Base-by-base conservation (phyloP, 306 rosid species). In the Hippophae tibetana region DNA sequence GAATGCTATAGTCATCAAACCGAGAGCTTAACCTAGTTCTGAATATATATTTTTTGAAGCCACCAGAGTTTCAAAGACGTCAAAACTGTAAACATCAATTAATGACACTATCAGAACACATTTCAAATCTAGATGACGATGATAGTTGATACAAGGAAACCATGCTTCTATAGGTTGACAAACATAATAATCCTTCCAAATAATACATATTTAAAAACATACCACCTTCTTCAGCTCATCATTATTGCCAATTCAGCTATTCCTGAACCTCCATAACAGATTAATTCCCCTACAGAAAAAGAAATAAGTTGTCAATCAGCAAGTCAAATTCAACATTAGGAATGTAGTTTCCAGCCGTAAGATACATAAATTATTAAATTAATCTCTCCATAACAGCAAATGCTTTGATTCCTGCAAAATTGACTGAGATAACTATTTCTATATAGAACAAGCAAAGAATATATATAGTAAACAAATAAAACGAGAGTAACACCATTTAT, bases 321-420 rank as follows among this genome's bases (percentile, higher is more conserved):
- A 54, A 47, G 12, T 56, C 56, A 54, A 60, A 31, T 31, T 42
- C 54, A 12, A 61, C 51, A 43, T 66, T 52, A 43, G 47, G 57
- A 11, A 64, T 31, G 5, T 31, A 31, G 69, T 41, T 42, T 61
- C 41, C 27, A 47, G 57, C 55, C 7, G 45, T 52, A 56, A 54
- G 9, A 64, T 44, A 61, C n/a, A 45, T 46, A 47, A 48, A 69
- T 48, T 41, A 62, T 64, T 38, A 52, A 50, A 78, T 62, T 46
- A 66, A 82, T 63, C 14, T 66, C 73, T 74, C 84, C 83, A 65
- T 42, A 43, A 53, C 66, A 73, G 90, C 78, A 61, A 62, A 64
- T 46, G 74, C 83, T 83, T 68, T 70, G 56, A 81, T 62, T 72
- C 89, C 95, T 82, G 95, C 89, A 89, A 74, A 84, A 74, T 64